Evolutionary conservation across 176 grass and related monocot species (phyloP), one percentile per base, ranked within the genome.

Genomic region (Oryza punctata): DNA sequence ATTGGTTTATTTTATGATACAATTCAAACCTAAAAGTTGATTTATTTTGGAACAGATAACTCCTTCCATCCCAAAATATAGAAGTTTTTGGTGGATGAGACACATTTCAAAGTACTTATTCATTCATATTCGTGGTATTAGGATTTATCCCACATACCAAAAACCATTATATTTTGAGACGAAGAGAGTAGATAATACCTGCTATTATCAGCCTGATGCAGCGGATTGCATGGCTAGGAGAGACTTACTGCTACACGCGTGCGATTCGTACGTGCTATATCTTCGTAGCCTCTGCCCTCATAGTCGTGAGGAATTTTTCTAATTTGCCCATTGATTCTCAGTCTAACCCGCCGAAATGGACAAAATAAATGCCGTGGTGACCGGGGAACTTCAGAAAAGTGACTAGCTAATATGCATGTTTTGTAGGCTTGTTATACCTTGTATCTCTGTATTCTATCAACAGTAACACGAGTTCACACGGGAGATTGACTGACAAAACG

Each of bases 351-450:
- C 10, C 0, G 19, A 11, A 21, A 25, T 61, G 19, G 50, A 70
- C 60, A 63, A 25, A n/a, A 21, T 40, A 71, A 64, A 65, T 41
- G 80, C 80, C 80, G 80, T 88, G 67, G 67, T 54, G 23, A 23
- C 3, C 50, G 16, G 79, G 54, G 12, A 65, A 82, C 6, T 6
- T 40, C 1, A 2, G 5, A 86, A 50, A 76, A 1, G 52, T 1
- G 41, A 57, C 30, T 19, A 40, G 71, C 82, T 44, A 70, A 38
- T 60, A 60, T 2, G 19, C 54, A 23, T 12, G 54, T 23, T 7
- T 60, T 60, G 21, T 60, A 60, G 21, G 54, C 21, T 60, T 60
- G 54, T 60, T 60, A 38, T 7, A 47, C 23, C 4, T 3, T 35
- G 33, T 35, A 5, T 35, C 4, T 59, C 54, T 60, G 6, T 23